Evolutionary conservation across 805 yeast genomes (phyloP).

Genomic region (Candida chilensis): DNA sequence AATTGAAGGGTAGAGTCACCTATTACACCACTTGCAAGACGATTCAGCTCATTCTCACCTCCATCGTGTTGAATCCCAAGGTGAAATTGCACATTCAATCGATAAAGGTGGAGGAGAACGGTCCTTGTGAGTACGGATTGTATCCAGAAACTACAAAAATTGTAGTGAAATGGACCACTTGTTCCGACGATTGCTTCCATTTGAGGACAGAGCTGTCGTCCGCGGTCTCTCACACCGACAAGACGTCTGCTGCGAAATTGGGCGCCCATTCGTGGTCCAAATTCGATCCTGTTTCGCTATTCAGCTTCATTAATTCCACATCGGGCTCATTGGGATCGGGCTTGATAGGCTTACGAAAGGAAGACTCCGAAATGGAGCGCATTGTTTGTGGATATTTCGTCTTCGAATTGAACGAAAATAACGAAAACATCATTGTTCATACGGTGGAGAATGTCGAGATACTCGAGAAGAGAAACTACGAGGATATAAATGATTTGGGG

Average conservation of each 20-base stretch:
- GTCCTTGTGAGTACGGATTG: slow-evolving; percentile 4
- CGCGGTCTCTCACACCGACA: slow-evolving; percentile 3
- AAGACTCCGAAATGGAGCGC: slow-evolving; percentile 16
- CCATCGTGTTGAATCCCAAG: slow-evolving; percentile 43
- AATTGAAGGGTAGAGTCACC: slow-evolving; percentile 42
- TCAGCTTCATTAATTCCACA: slow-evolving; percentile 1
- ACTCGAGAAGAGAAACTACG: slow-evolving; percentile 27
- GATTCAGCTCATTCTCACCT: slow-evolving; percentile 42
- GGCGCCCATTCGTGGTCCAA: slow-evolving; percentile 32
- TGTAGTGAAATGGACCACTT: slow-evolving; percentile 48
- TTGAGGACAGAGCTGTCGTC: slow-evolving; percentile 9
- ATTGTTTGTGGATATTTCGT: slow-evolving; percentile 47
- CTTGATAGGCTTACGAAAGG: slow-evolving; percentile 19
- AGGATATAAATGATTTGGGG: too few species aligned
- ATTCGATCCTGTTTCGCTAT: slow-evolving; percentile 15
- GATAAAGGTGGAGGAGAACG: slow-evolving; percentile 12
- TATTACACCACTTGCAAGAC: slow-evolving; percentile 52
- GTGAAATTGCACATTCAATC: slow-evolving; percentile 44
- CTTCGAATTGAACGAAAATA: slow-evolving; percentile 52
- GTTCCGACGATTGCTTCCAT: slow-evolving; percentile 42
- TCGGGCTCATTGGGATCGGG: slow-evolving; percentile 7
- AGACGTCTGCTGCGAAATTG: slow-evolving; percentile 26
- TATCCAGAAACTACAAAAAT: slow-evolving; percentile 38
- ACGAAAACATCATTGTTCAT: slow-evolving; percentile 48
- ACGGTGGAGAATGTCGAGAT: slow-evolving; percentile 61